Percentiles rank a stretch among this genome's conserved stretches.
Conservation (phyloP, 2,329 filamentous ascomycete genomes). For the Beauveria asiatica region DNA sequence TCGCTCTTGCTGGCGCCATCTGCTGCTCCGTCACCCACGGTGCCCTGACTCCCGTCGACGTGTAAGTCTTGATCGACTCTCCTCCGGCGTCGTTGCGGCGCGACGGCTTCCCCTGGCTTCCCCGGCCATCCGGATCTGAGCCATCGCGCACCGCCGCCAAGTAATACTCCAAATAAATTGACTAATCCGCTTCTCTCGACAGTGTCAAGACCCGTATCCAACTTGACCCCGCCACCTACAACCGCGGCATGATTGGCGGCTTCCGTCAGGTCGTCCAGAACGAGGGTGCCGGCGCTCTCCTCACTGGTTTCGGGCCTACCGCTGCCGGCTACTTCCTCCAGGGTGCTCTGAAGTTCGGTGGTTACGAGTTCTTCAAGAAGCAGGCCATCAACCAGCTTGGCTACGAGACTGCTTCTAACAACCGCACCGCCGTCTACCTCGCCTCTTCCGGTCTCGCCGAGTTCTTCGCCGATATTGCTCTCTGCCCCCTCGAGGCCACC, state of each 20-base stretch:
- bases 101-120: neutral
- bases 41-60: slow-evolving; percentile 94
- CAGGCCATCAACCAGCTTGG: slow-evolving; percentile 68
- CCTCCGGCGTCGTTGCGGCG: neutral
- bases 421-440: slow-evolving; percentile 68
- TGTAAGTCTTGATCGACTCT: slow-evolving; percentile 60
- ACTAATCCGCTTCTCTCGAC: slow-evolving; percentile 16
- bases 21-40: slow-evolving; percentile 99
- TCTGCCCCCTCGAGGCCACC: slow-evolving; percentile 79
- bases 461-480: slow-evolving; percentile 61
- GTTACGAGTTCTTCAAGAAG: slow-evolving; percentile 88
- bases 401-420: slow-evolving; percentile 60
- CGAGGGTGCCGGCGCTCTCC: slow-evolving; percentile 70
- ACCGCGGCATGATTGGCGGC: slow-evolving; percentile 69
- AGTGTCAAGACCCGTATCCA: slow-evolving; percentile 87
- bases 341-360: slow-evolving; percentile 80
- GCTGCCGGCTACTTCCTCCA: slow-evolving; percentile 80
- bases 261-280: slow-evolving; percentile 70
- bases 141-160: neutral
- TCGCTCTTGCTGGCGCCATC: slow-evolving; percentile 93
- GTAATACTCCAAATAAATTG: neutral
- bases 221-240: slow-evolving; percentile 75
- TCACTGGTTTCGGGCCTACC: slow-evolving; percentile 73
- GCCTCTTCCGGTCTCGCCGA: slow-evolving; percentile 52
- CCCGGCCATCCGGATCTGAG: neutral